Base-by-base conservation (phyloP, 2,329 filamentous ascomycete species). In the Magnaporthiopsis incrustans region DNA sequence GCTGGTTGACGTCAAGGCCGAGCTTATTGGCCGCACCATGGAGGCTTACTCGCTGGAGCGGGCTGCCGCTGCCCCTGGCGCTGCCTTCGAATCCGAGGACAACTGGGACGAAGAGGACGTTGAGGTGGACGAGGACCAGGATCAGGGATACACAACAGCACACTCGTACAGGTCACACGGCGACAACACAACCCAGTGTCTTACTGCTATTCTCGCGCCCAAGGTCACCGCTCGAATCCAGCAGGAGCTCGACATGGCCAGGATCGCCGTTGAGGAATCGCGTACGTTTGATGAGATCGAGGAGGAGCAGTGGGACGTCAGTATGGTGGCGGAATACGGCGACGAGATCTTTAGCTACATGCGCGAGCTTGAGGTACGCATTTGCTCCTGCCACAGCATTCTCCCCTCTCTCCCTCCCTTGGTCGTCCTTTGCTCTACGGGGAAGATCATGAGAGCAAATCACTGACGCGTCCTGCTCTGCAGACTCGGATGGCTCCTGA, bases 321-420 rank as follows among this genome's bases (percentile, higher is more conserved):
- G 91, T 73, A 98, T 99, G 95, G 95, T 98, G 62, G 90, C 93
- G 14, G 94, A 98, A 73, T 99, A 99, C 72, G 89, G 90, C 60
- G 92, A 97, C 22, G 95, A 99, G 71, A 98, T 99, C 70, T 97
- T 98, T 71, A 82, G 85, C 32, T 97, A 98, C 78, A 92, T 98
- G 90, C 86, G 85, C 63, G 83, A 90, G 65, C 87, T 97, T 62
- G 95, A 99, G 88, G 91, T 92, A 78, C 72, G 81, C 73, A 18
- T 65, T 67, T 26, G 18, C 10, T 11, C 18, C 18, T 11, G 7
- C n/a, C 22, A 3, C 6, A 4, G 18, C 14, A 53, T 25, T 7
- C 18, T 53, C 1, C 44, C 11, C 44, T 2, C 18, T 30, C 30
- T 30, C 4, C 7, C 30, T 30, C 30, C n/a, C 44, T 3, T 53